Evolutionary conservation across 2,329 filamentous ascomycete species (phyloP).

Genomic region (Diaporthe ilicicola): DNA sequence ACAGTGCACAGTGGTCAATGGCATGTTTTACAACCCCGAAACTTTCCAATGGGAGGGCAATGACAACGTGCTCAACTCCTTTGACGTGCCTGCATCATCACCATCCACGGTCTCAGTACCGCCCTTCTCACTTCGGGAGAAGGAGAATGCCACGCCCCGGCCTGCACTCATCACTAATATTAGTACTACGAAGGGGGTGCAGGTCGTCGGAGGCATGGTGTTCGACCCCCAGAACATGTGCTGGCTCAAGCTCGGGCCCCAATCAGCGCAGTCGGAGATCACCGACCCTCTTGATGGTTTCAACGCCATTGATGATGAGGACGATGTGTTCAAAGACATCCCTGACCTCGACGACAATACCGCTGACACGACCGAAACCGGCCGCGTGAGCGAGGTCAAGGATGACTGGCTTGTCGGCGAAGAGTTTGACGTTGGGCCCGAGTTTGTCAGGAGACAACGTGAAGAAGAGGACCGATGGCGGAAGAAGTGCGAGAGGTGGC

Average conservation of each 20-base stretch:
- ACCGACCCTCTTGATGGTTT: conserved; percentile 70
- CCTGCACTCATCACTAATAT: conserved; percentile 92
- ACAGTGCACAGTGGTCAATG: conserved; percentile 74
- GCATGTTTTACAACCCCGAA: conserved; percentile 93
- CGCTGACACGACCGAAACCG: conserved; percentile 57
- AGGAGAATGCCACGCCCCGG: conserved; percentile 67
- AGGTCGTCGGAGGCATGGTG: conserved; percentile 97
- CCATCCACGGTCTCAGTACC: conserved; percentile 56
- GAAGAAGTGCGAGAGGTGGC: conserved; percentile 87
- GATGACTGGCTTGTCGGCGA: conserved; percentile 91
- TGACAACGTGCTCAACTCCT: conserved; percentile 82
- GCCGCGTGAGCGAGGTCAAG: conserved; percentile 67
- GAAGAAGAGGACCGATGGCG: conserved; percentile 94
- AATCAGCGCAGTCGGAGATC: conserved; percentile 55
- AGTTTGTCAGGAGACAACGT: conserved; percentile 87
- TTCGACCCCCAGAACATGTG: conserved; percentile 98
- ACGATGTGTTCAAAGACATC: conserved; percentile 95
- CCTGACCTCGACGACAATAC: conserved; percentile 83
- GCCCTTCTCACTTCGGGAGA: conserved; percentile 58
- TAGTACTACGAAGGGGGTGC: conserved; percentile 82
- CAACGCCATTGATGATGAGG: conserved; percentile 82
- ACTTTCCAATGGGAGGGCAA: conserved; percentile 96
- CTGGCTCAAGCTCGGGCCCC: conserved; percentile 82
- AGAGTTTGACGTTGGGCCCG: conserved; percentile 96
- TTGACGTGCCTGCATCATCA: conserved; percentile 71